These are phyloP conservation scores for Beauveria sp. DNA, from an alignment of 2,329 filamentous ascomycete genomes.

Conservation along the genomic window DNA sequence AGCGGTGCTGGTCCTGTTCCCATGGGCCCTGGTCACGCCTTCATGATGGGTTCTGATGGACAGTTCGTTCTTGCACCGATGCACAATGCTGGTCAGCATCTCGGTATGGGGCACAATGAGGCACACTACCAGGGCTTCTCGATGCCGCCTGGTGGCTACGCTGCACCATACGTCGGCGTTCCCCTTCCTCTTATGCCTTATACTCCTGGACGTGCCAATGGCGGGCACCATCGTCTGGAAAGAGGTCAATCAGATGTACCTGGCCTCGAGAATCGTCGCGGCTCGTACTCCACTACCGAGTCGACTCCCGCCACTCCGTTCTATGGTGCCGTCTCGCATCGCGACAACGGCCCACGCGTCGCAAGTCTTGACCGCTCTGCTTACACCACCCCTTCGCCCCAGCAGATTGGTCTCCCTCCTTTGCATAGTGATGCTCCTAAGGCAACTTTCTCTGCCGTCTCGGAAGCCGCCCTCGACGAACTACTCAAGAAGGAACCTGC, in stretches of 20 bases:
- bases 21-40: slow-evolving; percentile 27
- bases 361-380: slow-evolving; percentile 54
- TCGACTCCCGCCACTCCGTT: slow-evolving; percentile 59
- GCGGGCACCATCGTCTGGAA: slow-evolving; percentile 38
- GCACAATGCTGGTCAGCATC: slow-evolving; percentile 22
- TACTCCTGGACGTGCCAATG: slow-evolving; percentile 42
- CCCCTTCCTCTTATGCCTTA: slow-evolving; percentile 38
- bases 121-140: slow-evolving; percentile 26
- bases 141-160: slow-evolving; percentile 25
- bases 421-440: slow-evolving; percentile 37
- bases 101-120: slow-evolving; percentile 28
- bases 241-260: slow-evolving; percentile 47
- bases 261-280: slow-evolving; percentile 56
- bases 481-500: slow-evolving; percentile 68
- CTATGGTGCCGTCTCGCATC: slow-evolving; percentile 49
- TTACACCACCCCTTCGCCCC: slow-evolving; percentile 60
- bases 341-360: slow-evolving; percentile 52
- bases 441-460: slow-evolving; percentile 27
- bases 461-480: slow-evolving; percentile 51
- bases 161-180: slow-evolving; percentile 29
- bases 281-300: slow-evolving; percentile 61
- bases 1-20: slow-evolving; percentile 22
- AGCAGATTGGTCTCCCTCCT: slow-evolving; percentile 41
- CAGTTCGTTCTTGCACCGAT: slow-evolving; percentile 31
- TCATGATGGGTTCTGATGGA: slow-evolving; percentile 32